These are phyloP conservation scores for Dendrobium officinale DNA, from an alignment of 106 monocot species.

Conservation along the genomic window DNA sequence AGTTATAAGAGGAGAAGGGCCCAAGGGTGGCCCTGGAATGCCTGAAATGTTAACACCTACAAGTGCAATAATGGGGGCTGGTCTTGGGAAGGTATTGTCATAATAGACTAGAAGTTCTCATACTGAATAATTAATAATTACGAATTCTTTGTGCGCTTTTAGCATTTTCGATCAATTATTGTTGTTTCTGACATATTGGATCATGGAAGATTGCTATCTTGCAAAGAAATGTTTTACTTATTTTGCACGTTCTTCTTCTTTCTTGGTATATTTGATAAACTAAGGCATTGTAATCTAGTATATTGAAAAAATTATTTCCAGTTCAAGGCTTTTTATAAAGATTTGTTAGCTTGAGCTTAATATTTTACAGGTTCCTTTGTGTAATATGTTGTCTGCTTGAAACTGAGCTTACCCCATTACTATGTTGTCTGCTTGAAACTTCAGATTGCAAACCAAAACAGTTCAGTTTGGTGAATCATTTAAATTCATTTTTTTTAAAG, in stretches of 20 bases:
- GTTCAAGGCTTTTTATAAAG: no score
- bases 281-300: background rate
- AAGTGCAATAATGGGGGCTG: conserved; percentile 98
- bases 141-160: background rate
- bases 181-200: background rate
- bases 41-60: conserved; percentile 98
- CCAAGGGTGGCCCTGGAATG: conserved; percentile 97
- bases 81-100: conserved; percentile 80
- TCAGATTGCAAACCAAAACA: no score
- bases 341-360: no score
- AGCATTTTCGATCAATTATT: background rate
- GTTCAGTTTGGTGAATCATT: no score
- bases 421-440: no score
- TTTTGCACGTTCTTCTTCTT: background rate
- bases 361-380: no score
- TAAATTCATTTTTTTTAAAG: background rate
- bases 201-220: background rate
- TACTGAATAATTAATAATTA: background rate
- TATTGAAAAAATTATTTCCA: background rate
- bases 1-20: conserved; percentile 93
- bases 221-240: background rate
- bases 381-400: no score
- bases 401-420: no score
- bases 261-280: background rate
- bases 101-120: background rate